Conservation (phyloP, 2,329 filamentous ascomycete genomes). For the Xylaria sp. region DNA sequence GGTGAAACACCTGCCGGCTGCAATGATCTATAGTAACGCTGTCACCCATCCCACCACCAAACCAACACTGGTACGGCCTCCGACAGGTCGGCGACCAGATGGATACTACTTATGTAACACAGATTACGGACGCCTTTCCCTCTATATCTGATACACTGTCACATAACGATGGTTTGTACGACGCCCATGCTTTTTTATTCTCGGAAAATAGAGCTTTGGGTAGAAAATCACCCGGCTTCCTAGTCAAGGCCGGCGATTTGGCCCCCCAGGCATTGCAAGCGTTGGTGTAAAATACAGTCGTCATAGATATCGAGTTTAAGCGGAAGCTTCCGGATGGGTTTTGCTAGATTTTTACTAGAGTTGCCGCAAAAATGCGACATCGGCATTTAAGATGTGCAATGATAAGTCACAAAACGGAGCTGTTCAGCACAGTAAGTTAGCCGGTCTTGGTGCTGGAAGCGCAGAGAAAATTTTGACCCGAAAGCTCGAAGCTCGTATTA, state of each 20-base stretch:
- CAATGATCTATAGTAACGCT: no score
- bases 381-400: conserved; percentile 33
- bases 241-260: conserved; percentile 22
- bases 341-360: conserved; percentile 34
- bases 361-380: conserved; percentile 29
- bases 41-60: no score
- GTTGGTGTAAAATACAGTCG: conserved; percentile 25
- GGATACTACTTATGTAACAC: conserved; percentile 33
- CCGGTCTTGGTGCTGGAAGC: conserved; percentile 32
- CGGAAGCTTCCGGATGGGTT: conserved; percentile 32
- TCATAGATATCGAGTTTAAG: conserved; percentile 40
- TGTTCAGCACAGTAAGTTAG: conserved; percentile 30
- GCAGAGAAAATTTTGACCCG: conserved; percentile 32
- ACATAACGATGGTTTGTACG: conserved; percentile 35
- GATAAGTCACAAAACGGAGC: conserved; percentile 33
- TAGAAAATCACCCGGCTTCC: conserved; percentile 33
- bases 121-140: conserved; percentile 38
- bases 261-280: conserved; percentile 29
- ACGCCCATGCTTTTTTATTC: conserved; percentile 28
- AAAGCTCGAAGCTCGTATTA: no score
- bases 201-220: conserved; percentile 29
- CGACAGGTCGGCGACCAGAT: conserved; percentile 30
- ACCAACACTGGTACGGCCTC: conserved; percentile 36
- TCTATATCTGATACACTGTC: conserved; percentile 40
- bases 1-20: no score